Evolutionary conservation across 805 yeast genomes (phyloP), one percentile per base, ranked within the genome.

Genomic region (Kluyveromyces starmeri): DNA sequence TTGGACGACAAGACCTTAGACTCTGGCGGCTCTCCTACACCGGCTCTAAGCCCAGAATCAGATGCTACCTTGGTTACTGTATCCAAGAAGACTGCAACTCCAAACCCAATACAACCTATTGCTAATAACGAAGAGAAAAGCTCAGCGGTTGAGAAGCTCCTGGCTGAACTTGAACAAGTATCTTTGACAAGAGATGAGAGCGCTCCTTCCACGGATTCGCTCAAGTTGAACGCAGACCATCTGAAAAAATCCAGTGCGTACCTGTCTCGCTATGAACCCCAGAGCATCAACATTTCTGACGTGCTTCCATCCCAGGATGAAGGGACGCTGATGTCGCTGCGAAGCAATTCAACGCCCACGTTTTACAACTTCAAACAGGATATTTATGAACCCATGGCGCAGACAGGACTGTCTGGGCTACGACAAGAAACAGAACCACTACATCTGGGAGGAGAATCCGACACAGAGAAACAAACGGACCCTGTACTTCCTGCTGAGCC

Each of bases 191-290:
- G 55, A 32, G 48, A 47, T 24, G 48, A 48, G 18, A 36, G 30
- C 11, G 27, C 26, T 9, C 8, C 23, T 11, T 9, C 11, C 11
- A 20, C 23, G 11, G 11, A 7, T 15, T 7, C n/a, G 13, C 11
- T 12, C 14, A 14, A 15, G 19, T 11, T 12, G 32, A 8, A 14
- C 15, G 11, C 17, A 27, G 5, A 19, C 20, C 39, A 32, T 9
- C 15, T 41, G 24, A 53, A 55, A 35, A 56, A 53, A 34, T 56
- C 61, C n/a, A 56, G 61, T 35, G 60, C 60, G 6, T 56, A 56
- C 35, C 36, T 56, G 17, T 56, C 61, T 6, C 55, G 55, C 3
- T 51, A 40, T 17, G 27, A 32, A 13, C 32, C 42, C 7, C 26
- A 34, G n/a, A 10, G 24, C 8, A 12, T 22, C 4, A 19, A 16